Evolutionary conservation across 257 asterid species (phyloP).

Genomic region (Solanum sparsipilum): DNA sequence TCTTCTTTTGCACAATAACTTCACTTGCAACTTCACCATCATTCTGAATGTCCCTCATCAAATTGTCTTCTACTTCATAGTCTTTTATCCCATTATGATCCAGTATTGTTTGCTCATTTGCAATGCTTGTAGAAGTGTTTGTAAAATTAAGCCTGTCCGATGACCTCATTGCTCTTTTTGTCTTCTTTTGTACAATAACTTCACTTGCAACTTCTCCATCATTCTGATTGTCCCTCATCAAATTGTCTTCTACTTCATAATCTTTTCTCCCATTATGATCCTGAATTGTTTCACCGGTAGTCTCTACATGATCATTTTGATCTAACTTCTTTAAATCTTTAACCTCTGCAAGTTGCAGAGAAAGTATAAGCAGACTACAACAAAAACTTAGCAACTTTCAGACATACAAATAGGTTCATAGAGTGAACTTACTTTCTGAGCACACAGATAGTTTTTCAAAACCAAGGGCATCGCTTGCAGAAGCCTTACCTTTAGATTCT

Average conservation of each 20-base stretch:
- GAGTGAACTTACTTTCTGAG: conserved; percentile 15
- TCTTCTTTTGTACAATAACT: conserved; percentile 1
- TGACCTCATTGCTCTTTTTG: conserved; percentile 1
- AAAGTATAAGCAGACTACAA: not conserved
- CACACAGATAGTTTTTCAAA: not conserved
- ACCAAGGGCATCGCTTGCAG: conserved; percentile 3
- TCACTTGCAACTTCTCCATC: conserved; percentile 3
- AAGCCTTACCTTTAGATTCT: conserved; percentile 15
- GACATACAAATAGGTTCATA: not conserved
- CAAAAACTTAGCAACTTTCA: not conserved
- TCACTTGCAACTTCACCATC: conserved; percentile 3
- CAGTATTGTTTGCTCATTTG: conserved; percentile 1
- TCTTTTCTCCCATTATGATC: not conserved
- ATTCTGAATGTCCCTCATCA: not conserved
- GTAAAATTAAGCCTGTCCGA: not conserved
- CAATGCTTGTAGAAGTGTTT: not conserved
- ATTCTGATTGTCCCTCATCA: not conserved
- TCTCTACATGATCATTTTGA: not conserved
- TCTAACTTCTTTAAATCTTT: not conserved
- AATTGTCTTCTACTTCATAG: not conserved
- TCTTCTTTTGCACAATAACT: not conserved
- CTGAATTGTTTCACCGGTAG: not conserved
- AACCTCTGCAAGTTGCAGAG: not conserved
- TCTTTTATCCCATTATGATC: not conserved
- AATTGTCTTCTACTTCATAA: not conserved